A percentile compares a stretch with the other conserved stretches of the same genome.
Evolutionary conservation across 805 yeast genomes (phyloP).

Genomic region (Hermanozyma aechmeae): DNA sequence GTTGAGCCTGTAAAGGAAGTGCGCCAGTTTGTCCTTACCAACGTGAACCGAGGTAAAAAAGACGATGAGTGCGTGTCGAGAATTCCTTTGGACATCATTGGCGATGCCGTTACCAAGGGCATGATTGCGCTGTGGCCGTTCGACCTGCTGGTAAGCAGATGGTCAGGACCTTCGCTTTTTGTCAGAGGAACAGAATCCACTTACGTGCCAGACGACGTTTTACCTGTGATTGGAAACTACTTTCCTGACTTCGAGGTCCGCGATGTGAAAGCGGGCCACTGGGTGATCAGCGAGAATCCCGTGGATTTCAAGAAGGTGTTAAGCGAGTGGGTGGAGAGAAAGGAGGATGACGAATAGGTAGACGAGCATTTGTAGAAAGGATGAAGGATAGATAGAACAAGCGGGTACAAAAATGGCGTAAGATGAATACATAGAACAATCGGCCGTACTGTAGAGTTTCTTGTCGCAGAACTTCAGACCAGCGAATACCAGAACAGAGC

Average conservation of each 20-base stretch:
- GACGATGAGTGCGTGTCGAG: conserved; percentile 38
- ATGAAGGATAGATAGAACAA: too few species aligned
- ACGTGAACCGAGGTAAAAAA: conserved; percentile 39
- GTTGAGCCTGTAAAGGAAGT: conserved; percentile 54
- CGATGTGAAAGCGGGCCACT: conserved; percentile 83
- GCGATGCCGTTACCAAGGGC: conserved; percentile 54
- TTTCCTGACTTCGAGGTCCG: conserved; percentile 71
- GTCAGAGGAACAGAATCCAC: conserved; percentile 68
- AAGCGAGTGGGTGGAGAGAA: conserved; percentile 49
- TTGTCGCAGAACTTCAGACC: too few species aligned
- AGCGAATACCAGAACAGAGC: too few species aligned
- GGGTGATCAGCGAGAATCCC: conserved; percentile 88
- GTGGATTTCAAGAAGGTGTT: conserved; percentile 57
- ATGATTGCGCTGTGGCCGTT: conserved; percentile 72
- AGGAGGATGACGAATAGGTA: conserved; percentile 25
- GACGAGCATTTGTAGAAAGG: too few species aligned
- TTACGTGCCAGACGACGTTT: conserved; percentile 75
- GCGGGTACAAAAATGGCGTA: too few species aligned
- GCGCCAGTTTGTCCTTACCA: conserved; percentile 72
- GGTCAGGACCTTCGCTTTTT: conserved; percentile 67
- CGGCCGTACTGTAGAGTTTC: too few species aligned
- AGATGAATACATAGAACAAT: too few species aligned
- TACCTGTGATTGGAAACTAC: conserved; percentile 62
- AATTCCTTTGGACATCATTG: conserved; percentile 66
- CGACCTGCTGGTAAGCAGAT: conserved; percentile 42